Evolutionary conservation across 1,139 yeast genomes (phyloP).

Genomic region (Sugiyamaella grinbergsii): DNA sequence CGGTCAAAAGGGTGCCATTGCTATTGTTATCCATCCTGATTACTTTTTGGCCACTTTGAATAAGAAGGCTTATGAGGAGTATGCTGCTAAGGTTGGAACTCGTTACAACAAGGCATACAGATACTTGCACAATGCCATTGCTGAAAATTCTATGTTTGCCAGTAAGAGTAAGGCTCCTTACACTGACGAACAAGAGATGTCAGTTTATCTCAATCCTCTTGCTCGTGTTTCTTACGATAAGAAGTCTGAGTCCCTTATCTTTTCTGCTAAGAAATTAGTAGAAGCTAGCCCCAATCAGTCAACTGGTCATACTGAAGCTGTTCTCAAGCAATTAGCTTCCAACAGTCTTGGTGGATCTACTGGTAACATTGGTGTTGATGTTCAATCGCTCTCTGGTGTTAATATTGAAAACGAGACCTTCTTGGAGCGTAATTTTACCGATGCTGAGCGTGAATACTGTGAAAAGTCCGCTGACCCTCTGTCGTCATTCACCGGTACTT

Average conservation of each 20-base stretch:
- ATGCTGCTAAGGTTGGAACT: constrained; percentile 67
- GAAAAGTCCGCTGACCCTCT: constrained; percentile 62
- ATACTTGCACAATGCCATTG: constrained; percentile 94
- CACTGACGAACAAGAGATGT: constrained; percentile 78
- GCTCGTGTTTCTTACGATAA: constrained; percentile 69
- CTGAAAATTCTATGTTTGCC: constrained; percentile 86
- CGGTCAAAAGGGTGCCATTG: constrained; percentile 99
- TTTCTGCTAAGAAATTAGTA: constrained; percentile 46
- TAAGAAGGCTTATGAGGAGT: constrained; percentile 65
- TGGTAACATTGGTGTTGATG: constrained; percentile 93
- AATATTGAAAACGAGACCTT: constrained; percentile 86
- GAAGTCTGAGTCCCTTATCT: constrained; percentile 54
- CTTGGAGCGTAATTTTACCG: constrained; percentile 88
- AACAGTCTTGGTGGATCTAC: constrained; percentile 54
- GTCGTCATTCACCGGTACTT: constrained; percentile 94
- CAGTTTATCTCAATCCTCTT: constrained; percentile 93
- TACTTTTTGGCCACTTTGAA: constrained; percentile 85
- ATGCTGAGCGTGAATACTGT: constrained; percentile 78
- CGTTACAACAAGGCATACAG: constrained; percentile 92
- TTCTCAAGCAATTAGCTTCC: constrained; percentile 37
- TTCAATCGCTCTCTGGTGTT: constrained; percentile 79
- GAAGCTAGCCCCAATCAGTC: constrained; percentile 38
- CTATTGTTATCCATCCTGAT: constrained; percentile 88
- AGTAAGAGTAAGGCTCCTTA: constrained; percentile 95
- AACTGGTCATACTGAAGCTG: constrained; percentile 48